Conservation (phyloP, 1,284 basidiomycete species). For the Ustilago nuda region DNA sequence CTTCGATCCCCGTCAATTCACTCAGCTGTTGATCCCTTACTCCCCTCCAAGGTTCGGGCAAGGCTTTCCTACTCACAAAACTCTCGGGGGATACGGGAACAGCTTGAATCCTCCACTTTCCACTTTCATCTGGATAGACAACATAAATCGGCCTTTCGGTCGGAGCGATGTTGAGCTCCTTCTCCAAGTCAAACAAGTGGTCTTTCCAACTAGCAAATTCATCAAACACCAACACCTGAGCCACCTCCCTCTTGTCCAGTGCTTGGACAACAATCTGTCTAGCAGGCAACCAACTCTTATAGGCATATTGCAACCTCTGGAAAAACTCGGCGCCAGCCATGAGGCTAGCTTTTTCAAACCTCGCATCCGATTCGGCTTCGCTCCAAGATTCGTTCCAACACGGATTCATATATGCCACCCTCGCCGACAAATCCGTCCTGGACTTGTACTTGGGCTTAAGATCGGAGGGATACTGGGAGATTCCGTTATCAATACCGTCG, state of each 20-base stretch:
- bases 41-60: constrained; percentile 93
- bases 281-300: constrained; percentile 91
- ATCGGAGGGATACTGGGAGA: constrained; percentile 59
- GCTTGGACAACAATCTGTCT: constrained; percentile 82
- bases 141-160: constrained; percentile 79
- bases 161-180: constrained; percentile 57
- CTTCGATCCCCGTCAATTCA: constrained; percentile 79
- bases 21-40: constrained; percentile 85
- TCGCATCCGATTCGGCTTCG: constrained; percentile 46
- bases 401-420: constrained; percentile 65
- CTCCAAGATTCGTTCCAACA: constrained; percentile 64
- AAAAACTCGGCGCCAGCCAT: constrained; percentile 90
- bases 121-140: constrained; percentile 82
- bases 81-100: constrained; percentile 84
- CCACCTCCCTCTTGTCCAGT: constrained; percentile 74
- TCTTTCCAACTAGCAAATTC: constrained; percentile 91
- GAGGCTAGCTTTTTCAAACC: constrained; percentile 82
- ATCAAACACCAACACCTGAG: constrained; percentile 83
- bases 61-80: constrained; percentile 88
- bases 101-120: constrained; percentile 92
- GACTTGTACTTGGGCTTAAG: constrained; percentile 63
- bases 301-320: constrained; percentile 82
- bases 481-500: constrained; percentile 83
- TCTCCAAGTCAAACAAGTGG: constrained; percentile 89
- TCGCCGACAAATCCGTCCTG: constrained; percentile 64